These are phyloP conservation scores for Fusarium agapanthi DNA, from an alignment of 2,329 filamentous ascomycete species.

Conservation along the genomic window DNA sequence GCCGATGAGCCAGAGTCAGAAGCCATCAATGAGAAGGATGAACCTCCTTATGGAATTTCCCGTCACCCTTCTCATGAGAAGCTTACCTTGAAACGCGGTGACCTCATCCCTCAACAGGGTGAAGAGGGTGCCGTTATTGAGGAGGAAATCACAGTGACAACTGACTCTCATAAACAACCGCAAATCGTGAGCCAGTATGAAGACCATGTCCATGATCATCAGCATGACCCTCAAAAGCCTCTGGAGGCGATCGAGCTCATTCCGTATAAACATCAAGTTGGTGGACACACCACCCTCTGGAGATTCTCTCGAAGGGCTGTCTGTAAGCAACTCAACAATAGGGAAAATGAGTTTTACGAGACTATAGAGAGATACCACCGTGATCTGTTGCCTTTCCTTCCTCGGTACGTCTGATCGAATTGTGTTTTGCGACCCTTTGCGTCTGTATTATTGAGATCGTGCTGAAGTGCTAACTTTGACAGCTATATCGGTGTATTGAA, in stretches of 20 bases:
- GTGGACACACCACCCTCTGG: constrained; percentile 95
- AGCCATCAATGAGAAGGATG: constrained; percentile 37
- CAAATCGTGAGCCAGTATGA: constrained; percentile 54
- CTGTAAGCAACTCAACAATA: constrained; percentile 97
- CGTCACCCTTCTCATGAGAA: constrained; percentile 44
- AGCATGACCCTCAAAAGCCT: constrained; percentile 65
- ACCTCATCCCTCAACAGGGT: constrained; percentile 46
- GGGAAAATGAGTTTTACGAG: constrained; percentile 99
- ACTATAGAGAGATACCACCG: constrained; percentile 91
- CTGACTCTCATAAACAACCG: constrained; percentile 44
- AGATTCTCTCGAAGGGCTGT: constrained; percentile 94
- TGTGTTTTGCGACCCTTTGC: constrained; percentile 3
- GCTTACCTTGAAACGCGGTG: constrained; percentile 41
- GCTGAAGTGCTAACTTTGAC: constrained; percentile 26
- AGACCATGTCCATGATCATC: constrained; percentile 61
- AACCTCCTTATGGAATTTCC: constrained; percentile 36
- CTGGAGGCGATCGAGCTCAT: constrained; percentile 94
- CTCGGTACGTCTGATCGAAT: constrained; percentile 66
- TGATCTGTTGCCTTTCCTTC: constrained; percentile 88
- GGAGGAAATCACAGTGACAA: constrained; percentile 54
- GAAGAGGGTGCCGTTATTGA: constrained; percentile 52
- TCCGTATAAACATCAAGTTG: constrained; percentile 96
- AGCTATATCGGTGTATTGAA: constrained; percentile 98
- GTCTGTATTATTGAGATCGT: background rate
- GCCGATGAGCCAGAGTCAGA: constrained; percentile 59